Base-by-base conservation (phyloP, 2,329 filamentous ascomycete species). In the Colletotrichum horii region DNA sequence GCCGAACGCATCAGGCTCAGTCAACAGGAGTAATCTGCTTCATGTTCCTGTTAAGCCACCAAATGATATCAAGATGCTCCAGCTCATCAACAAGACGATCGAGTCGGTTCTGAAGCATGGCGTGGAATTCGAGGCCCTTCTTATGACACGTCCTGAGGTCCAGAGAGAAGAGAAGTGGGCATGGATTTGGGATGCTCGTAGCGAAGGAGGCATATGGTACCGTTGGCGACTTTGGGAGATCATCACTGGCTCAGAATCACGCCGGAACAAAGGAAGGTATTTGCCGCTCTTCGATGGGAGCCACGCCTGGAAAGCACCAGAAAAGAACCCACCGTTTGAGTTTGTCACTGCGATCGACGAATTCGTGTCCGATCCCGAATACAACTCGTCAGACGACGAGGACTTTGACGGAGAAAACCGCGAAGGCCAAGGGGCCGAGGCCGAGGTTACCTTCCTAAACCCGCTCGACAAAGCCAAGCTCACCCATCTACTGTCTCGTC, bases 151-250 rank as follows among this genome's bases (percentile, higher is more conserved):
- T 22, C 91, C 94, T 0, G 92, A 96, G 70, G 94, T 98, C 2
- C 95, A 98, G 82, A 90, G 89, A 55, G 95, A 98, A 75, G 95
- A 98, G 83, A 96, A 94, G 78, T 98, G 96, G 93, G 94, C 96
- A 0, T 99, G 96, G 94, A 88, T 99, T 7, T 99, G 95, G 93
- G 94, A 98, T 83, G 91, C 96, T 24, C 91, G 93, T 78, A 96
- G 93, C 80, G 88, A 90, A 77, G 96, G 92, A 30, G 96, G 94
- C 19, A 91, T 97, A 19, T 99, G 96, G 90, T 98, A 98, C 83
- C 93, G 97, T 58, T 98, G 95, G 94, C 92, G 95, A 60, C 82
- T 98, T 60, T 98, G 96, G 94, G 93, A 97, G 79, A 89, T 96
- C 11, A 88, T 96, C n/a, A 96, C 94, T 1, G 93, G 93, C 6